Base-by-base conservation (phyloP, 2,329 filamentous ascomycete genomes). In the Ophiosphaerella korrae region DNA sequence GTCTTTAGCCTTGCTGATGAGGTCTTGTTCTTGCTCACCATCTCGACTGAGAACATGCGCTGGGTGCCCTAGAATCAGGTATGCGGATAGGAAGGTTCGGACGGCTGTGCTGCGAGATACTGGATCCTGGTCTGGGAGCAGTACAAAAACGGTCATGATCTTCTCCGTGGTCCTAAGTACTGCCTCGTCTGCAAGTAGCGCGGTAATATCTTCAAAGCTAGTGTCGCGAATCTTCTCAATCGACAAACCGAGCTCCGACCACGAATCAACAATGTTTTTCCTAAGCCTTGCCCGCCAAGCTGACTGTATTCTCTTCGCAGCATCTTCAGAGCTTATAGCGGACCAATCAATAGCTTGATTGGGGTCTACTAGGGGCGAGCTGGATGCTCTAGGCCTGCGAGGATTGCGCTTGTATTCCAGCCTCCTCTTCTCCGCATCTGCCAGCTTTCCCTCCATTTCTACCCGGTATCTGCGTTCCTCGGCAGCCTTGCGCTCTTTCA, bases 391-490 rank as follows among this genome's bases (percentile, higher is more conserved):
- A 77, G 54, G 88, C 73, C 75, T 88, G 83, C 67, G 87, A 37
- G 74, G 52, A 55, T 77, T 80, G 45, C 77, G 73, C 64, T 80
- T 77, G 62, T 80, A 80, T 57, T 81, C 77, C 43, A 74, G 83
- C 52, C 89, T 80, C 63, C 90, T 82, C 68, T 79, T 83, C 72
- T 92, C 88, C 0, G 88, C 90, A 66, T 92, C 89, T 29, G 88
- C 88, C 63, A 90, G 82, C 57, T 88, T 85, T 75, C 92, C 89
- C 69, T 92, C 88, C 81, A 92, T 91, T 70, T 92, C 88, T 43
- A 83, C 75, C 56, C 85, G 84, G 69, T 89, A 80, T 64, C 86
- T 85, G 60, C 81, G 81, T 49, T 89, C 82, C 57, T 92, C 88
- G 49, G 87, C 86, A 67, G 91, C 87, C 57, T 90, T 85, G 71